phyloP scores from a whole-genome alignment of 345 rosid genomes.

The Eucalyptus pumila region DNA sequence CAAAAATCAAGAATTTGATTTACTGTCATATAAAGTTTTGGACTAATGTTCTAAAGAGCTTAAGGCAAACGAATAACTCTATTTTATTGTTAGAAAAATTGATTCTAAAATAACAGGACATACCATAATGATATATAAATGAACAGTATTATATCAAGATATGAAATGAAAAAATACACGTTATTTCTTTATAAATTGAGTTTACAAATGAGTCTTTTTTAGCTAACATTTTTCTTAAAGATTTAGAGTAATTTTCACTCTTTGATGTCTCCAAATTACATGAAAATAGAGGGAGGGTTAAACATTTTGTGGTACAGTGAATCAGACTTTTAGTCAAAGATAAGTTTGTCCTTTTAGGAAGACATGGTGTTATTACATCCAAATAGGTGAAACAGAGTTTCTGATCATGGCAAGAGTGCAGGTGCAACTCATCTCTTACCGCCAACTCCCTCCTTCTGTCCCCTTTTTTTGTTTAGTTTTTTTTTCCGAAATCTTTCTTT shows the following conservation, averaged over 20 bases:
- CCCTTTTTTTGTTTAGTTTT: no score
- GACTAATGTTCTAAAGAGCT: neutral
- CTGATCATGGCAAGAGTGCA: no score
- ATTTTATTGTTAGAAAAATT: neutral
- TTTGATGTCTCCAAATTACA: neutral
- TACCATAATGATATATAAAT: neutral
- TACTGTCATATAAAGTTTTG: neutral
- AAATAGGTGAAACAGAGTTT: no score
- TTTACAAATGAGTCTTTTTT: neutral
- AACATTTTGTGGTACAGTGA: neutral
- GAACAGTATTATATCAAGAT: accelerated
- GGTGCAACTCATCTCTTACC: no score
- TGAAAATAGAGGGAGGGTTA: neutral
- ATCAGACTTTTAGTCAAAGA: neutral
- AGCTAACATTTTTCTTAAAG: neutral
- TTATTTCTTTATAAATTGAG: neutral
- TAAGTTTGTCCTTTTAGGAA: neutral
- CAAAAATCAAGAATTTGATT: neutral
- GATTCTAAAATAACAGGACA: neutral
- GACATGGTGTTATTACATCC: neutral
- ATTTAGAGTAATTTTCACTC: neutral
- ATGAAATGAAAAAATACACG: accelerated
- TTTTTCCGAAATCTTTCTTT: no score
- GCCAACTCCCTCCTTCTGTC: no score
- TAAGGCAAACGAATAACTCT: neutral